Evolutionary conservation across 352 stramenopile species (phyloP), one percentile per base, ranked within the genome.

Genomic region (Lagenidium sp.): DNA sequence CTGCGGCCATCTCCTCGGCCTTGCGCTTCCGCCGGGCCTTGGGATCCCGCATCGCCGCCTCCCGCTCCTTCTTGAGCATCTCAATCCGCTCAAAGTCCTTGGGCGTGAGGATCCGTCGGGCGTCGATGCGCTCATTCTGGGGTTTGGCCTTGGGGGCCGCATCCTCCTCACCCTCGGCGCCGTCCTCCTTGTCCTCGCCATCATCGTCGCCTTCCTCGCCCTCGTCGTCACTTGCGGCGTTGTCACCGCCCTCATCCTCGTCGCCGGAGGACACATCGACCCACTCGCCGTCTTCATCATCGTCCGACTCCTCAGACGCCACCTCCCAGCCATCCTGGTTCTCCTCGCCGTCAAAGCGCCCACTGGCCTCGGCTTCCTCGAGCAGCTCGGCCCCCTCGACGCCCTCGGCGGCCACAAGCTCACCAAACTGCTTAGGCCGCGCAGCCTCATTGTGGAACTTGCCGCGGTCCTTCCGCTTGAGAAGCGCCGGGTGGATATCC

Each of bases 341-440:
- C 41, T 92, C 77, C 42, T 92, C 82, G 11, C 59, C 67, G 34
- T 90, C 79, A 24, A 94, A 90, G 21, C 78, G 79, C 24, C 79
- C 76, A 29, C 49, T 55, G 5, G 71, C 69, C 49, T 92, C 65
- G 35, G 75, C 74, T 44, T 93, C 76, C 21, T 85, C 75, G 15
- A 99, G 69, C 34, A 99, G 65, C 40, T 99, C 95, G 4, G 93
- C 94, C 32, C 96, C 96, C 34, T 98, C 94, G 1, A 99, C 94
- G 32, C 93, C 92, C 41, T 95, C 77, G 2, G 76, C 72, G 2
- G 94, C 89, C 19, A 94, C 82, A 13, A 91, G 58, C 50, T 98
- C 94, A 54, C 96, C 82, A 43, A 95, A 96, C 26, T 76, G 77
- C 43, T 85, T 92, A 28, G 94, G 88, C 30, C 95, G 81, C 11